phyloP scores from a whole-genome alignment of 495 filamentous ascomycete species.

The Podospora pseudocomata region DNA sequence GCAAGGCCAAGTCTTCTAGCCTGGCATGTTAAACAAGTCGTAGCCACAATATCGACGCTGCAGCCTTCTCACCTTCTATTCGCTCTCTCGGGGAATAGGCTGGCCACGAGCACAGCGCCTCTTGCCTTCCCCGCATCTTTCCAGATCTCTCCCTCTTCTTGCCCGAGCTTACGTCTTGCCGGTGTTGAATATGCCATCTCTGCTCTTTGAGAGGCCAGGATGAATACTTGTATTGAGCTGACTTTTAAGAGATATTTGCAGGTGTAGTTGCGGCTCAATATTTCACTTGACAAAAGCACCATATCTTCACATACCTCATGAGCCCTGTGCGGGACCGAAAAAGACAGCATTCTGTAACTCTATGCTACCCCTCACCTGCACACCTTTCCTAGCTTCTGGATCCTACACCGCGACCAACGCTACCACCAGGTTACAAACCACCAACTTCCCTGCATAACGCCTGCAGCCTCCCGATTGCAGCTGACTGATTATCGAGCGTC shows the following conservation, averaged over 20 bases:
- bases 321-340: neutral
- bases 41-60: neutral
- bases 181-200: neutral
- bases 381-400: neutral
- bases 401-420: neutral
- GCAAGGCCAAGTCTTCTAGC: neutral
- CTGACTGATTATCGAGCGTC: neutral
- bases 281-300: neutral
- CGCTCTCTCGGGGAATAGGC: neutral
- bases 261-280: neutral
- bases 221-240: neutral
- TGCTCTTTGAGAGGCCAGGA: neutral
- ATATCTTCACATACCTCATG: neutral
- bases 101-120: neutral
- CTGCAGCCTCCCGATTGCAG: neutral
- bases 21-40: neutral
- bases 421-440: neutral
- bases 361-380: neutral
- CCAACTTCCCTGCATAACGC: neutral
- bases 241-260: neutral
- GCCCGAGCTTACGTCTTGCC: neutral
- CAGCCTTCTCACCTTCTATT: neutral
- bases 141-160: neutral
- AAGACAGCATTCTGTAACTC: neutral
- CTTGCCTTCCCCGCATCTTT: neutral